Evolutionary conservation across 495 filamentous ascomycete genomes (phyloP), one percentile per base, ranked within the genome.

Genomic region (Podospora fimiseda): DNA sequence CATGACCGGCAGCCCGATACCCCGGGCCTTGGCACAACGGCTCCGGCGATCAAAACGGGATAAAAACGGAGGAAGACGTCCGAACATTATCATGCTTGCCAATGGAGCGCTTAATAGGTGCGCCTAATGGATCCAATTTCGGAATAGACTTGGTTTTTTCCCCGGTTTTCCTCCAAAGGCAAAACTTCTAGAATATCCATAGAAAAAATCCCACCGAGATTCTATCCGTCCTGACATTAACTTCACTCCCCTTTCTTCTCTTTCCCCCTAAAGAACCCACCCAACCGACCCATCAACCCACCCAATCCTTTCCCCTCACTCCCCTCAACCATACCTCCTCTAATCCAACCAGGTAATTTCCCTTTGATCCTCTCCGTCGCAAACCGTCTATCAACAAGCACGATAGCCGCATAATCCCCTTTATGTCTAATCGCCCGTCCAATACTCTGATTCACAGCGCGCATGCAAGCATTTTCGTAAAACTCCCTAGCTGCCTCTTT

Each of bases 371-470:
- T 74, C 13, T 81, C 70, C 23, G 70, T 78, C 22, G 72, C 75
- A 70, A 91, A 98, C 48, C 93, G 73, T 56, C 77, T 74, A 59
- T 98, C 93, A 23, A 95, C 71, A 59, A 98, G 76, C 36, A 95
- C 68, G 45, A 98, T 96, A 15, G 85, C 83, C 1, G 94, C 94
- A 69, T 94, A 96, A 59, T 98, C 93, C 36, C 79, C 78, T 13
- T 77, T 80, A 68, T 98, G 93, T 33, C 93, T 74, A 56, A 98
- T 96, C 1, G 91, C 93, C 53, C 93, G 76, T 2, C 93, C 93
- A 57, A 98, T 89, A 60, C 87, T 90, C 73, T 98, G 93, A 66
- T 98, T 98, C 38, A 98, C 94, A 13, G 92, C 89, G 39, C 93
- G 77, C 89, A 98, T 95, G 69, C 89, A 95, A 2, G 88, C 82